These are phyloP conservation scores for Peronospora destructor DNA, from an alignment of 352 stramenopile species.

Conservation along the genomic window DNA sequence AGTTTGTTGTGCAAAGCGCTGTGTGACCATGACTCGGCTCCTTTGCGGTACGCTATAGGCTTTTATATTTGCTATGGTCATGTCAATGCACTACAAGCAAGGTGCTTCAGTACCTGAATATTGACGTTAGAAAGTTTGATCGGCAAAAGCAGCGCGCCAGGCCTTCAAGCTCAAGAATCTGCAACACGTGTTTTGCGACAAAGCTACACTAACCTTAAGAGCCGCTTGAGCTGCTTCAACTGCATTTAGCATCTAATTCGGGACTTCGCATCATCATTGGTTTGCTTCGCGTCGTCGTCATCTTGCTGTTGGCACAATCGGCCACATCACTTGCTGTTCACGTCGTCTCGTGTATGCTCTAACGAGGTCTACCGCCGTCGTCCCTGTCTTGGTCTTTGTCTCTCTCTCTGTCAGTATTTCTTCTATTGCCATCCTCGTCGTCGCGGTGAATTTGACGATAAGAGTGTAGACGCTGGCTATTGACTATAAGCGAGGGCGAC, in stretches of 20 bases:
- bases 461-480: too few relatives aligned
- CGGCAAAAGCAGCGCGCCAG: slow-evolving; percentile 38
- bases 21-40: slow-evolving; percentile 46
- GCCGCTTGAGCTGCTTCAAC: slow-evolving; percentile 60
- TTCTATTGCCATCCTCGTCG: slow-evolving; percentile 14
- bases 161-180: slow-evolving; percentile 42
- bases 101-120: slow-evolving; percentile 37
- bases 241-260: slow-evolving; percentile 24
- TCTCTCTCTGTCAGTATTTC: slow-evolving; percentile 13
- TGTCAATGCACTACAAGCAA: slow-evolving; percentile 25
- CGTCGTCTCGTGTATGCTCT: slow-evolving; percentile 9
- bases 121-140: slow-evolving; percentile 51
- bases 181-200: slow-evolving; percentile 52
- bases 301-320: slow-evolving; percentile 22
- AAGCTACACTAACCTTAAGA: slow-evolving; percentile 57
- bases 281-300: slow-evolving; percentile 13
- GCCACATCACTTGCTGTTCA: slow-evolving; percentile 26
- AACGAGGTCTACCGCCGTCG: slow-evolving; percentile 14
- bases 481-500: neutral
- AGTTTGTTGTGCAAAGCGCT: slow-evolving; percentile 3
- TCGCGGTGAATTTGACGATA: neutral
- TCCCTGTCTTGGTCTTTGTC: slow-evolving; percentile 28
- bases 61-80: slow-evolving; percentile 18
- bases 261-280: slow-evolving; percentile 25
- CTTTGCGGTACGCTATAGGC: slow-evolving; percentile 30